A percentile compares a stretch with the other conserved stretches of the same genome.
Evolutionary conservation across 495 filamentous ascomycete species (phyloP).

Genomic region (Apodospora peruviana): DNA sequence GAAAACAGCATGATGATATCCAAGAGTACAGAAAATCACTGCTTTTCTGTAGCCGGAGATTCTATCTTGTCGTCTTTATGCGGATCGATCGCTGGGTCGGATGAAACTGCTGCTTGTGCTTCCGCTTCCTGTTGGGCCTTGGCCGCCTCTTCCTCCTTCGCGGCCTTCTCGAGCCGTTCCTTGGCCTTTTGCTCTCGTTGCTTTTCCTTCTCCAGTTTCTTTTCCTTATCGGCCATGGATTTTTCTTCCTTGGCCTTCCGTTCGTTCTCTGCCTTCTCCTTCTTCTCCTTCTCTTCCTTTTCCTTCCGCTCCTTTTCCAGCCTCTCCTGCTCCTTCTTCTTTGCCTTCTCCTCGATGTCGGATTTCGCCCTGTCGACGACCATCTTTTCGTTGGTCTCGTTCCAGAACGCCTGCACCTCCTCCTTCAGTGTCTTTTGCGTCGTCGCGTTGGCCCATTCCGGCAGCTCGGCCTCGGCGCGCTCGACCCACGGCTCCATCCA

Average conservation of each 20-base stretch:
- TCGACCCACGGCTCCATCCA: slow-evolving; percentile 24
- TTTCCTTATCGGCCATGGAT: background rate
- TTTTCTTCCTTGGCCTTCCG: background rate
- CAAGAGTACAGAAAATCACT: too few relatives aligned
- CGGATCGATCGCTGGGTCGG: too few relatives aligned
- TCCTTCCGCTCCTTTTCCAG: slow-evolving; percentile 9
- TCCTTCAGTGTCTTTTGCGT: slow-evolving; percentile 4
- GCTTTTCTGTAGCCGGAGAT: slow-evolving; percentile 6
- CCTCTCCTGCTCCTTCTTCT: slow-evolving; percentile 23
- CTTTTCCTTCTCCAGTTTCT: background rate
- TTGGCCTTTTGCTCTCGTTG: background rate
- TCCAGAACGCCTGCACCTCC: slow-evolving; percentile 13
- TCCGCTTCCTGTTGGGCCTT: slow-evolving; percentile 10
- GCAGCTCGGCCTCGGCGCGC: slow-evolving; percentile 13
- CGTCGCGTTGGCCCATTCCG: slow-evolving; percentile 19
- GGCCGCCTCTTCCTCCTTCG: background rate
- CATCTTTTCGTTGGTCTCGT: background rate
- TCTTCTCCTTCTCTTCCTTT: background rate
- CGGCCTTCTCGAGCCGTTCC: background rate
- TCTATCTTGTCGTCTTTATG: slow-evolving; percentile 7
- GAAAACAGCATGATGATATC: too few relatives aligned
- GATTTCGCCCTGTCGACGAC: background rate
- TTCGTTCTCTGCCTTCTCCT: background rate
- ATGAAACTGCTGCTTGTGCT: too few relatives aligned
- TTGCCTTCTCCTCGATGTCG: background rate